Base-by-base conservation (phyloP, 495 filamentous ascomycete species). In the Xylaria acuta region DNA sequence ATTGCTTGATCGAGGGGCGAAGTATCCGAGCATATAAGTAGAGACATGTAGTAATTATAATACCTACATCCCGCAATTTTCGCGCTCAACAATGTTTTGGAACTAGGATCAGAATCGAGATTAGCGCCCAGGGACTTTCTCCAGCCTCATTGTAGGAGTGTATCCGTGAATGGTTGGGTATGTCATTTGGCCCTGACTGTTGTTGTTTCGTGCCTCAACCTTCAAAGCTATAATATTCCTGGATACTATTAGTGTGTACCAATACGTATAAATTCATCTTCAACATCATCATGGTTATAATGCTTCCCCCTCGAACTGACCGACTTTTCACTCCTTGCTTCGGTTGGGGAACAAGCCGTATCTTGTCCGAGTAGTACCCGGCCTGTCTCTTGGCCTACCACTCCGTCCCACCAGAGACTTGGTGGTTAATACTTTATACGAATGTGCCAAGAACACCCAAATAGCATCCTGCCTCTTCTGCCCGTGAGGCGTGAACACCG, bases 1-100 rank as follows among this genome's bases (percentile, higher is more conserved):
- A 87, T 90, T 36, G 67, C 60, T 69, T 70, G 53, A 40, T 27
- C 22, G 32, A 12, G 34, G 20, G 32, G 16, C 6, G 30, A 27
- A 51, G 6, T n/a, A 34, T 40, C 58, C 16, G 12, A 43, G 60
- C 22, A 64, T 5, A 11, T 41, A 58, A 5, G 6, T 58, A 25
- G 38, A 64, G 38, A 5, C 22, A 41, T 22, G 38, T 63, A 60
- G 34, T 53, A 38, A 51, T 66, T 5, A 60, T 49, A 20, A 47
- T 65, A 14, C 18, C 25, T 45, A 67, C 30, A 51, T 36, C 64
- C 41, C 45, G 40, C 16, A 27, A 40, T 49, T 36, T 6, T 22
- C 12, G 30, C 43, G 45, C 18, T 45, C 22, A 25, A 66, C 30
- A 8, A 16, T 45, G 14, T 34, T 34, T n/a, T 22, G 14, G 27